Percentiles rank a stretch among this genome's conserved stretches.
Conservation (phyloP, 2,329 filamentous ascomycete species). For the Aspergillus sp. region DNA sequence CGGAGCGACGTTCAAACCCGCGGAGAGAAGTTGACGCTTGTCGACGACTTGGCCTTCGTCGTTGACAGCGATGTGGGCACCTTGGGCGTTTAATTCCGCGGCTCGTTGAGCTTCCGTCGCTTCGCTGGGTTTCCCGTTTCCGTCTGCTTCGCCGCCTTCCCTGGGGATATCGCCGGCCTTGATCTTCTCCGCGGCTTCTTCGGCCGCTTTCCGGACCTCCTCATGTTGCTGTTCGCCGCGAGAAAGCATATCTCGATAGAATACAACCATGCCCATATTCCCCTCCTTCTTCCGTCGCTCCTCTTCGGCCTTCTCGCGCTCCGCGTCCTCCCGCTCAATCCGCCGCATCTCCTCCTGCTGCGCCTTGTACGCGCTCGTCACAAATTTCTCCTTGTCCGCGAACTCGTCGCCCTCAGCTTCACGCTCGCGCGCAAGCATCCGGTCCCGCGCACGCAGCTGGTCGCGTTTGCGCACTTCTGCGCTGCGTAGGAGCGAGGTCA, state of each 20-base stretch:
- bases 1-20: constrained; percentile 53
- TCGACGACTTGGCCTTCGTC: constrained; percentile 59
- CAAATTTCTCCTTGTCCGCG: constrained; percentile 59
- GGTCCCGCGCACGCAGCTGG: constrained; percentile 53
- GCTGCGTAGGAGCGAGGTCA: constrained; percentile 51
- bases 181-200: constrained; percentile 31
- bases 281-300: constrained; percentile 40
- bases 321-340: constrained; percentile 52
- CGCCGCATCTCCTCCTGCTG: constrained; percentile 54
- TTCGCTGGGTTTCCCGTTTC: constrained; percentile 13
- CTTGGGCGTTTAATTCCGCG: constrained; percentile 44
- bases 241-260: constrained; percentile 53
- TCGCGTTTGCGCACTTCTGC: constrained; percentile 57
- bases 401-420: constrained; percentile 60
- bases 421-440: constrained; percentile 51
- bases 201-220: constrained; percentile 49
- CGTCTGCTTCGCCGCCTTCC: constrained; percentile 14
- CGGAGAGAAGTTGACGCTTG: constrained; percentile 54
- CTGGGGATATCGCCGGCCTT: constrained; percentile 26
- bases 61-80: constrained; percentile 50
- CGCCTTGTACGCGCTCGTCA: constrained; percentile 56
- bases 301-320: constrained; percentile 46
- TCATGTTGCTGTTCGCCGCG: constrained; percentile 51
- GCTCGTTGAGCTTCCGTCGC: constrained; percentile 44
- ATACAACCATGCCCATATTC: constrained; percentile 50